phyloP scores from a whole-genome alignment of 306 rosid genomes.

The Quercus alba region DNA sequence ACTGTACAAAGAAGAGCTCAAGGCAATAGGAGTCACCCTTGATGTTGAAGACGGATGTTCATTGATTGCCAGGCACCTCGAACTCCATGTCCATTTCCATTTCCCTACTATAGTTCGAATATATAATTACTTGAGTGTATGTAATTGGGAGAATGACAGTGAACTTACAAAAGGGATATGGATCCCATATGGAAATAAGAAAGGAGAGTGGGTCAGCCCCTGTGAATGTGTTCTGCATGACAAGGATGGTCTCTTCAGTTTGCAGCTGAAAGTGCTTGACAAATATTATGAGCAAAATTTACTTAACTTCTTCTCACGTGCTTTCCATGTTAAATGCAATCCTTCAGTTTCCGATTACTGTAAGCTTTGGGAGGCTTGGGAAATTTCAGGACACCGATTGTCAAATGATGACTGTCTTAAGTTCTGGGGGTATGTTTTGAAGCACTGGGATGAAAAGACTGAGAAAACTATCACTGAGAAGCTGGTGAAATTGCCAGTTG shows the following conservation, averaged over 20 bases:
- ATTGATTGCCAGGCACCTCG: constrained; percentile 43
- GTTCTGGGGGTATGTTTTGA: constrained; percentile 55
- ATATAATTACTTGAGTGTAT: constrained; percentile 38
- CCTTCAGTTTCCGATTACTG: constrained; percentile 56
- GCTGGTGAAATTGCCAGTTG: constrained; percentile 54
- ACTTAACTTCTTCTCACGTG: constrained; percentile 38
- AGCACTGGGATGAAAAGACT: constrained; percentile 21
- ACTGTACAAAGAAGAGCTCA: constrained; percentile 45
- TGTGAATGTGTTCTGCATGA: constrained; percentile 53
- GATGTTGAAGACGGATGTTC: constrained; percentile 37
- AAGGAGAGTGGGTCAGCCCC: constrained; percentile 40
- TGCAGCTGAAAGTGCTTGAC: constrained; percentile 34
- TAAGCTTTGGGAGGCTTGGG: constrained; percentile 68
- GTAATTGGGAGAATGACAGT: constrained; percentile 41
- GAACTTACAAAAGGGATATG: constrained; percentile 42
- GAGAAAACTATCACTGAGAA: constrained; percentile 31
- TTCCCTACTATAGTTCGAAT: constrained; percentile 29
- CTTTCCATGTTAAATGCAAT: constrained; percentile 31
- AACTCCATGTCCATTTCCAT: constrained; percentile 11
- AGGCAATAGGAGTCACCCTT: constrained; percentile 45
- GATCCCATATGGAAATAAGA: constrained; percentile 34
- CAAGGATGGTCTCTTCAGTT: constrained; percentile 49
- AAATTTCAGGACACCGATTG: constrained; percentile 32
- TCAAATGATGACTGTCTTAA: constrained; percentile 46
- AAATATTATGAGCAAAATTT: constrained; percentile 30